Conservation (phyloP, 2,329 filamentous ascomycete species). For the Graphilbum sp. region DNA sequence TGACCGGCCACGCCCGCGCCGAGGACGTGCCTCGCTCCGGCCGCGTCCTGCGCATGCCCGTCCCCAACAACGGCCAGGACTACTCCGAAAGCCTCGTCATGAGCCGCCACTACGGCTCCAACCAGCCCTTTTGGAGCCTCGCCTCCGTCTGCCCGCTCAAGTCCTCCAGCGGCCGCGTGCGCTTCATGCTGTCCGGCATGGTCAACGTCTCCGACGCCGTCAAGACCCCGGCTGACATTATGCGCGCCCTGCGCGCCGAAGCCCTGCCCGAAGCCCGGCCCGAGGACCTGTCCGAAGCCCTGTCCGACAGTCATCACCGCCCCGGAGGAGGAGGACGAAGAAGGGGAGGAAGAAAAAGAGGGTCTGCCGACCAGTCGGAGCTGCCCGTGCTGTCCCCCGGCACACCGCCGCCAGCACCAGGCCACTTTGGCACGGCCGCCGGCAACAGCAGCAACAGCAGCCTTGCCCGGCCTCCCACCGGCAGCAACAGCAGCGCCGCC, state of each 20-base stretch:
- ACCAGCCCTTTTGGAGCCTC: conserved; percentile 38
- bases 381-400: too few relatives aligned
- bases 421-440: too few relatives aligned
- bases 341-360: too few relatives aligned
- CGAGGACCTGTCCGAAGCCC: background rate
- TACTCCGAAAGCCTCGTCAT: conserved; percentile 23
- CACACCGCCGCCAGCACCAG: too few relatives aligned
- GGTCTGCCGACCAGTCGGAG: too few relatives aligned
- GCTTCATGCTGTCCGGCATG: conserved; percentile 38
- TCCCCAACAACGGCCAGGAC: conserved; percentile 21
- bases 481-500: too few relatives aligned
- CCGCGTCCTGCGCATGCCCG: conserved; percentile 27
- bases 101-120: conserved; percentile 28
- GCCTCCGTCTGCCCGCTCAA: conserved; percentile 35
- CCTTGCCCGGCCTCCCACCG: too few relatives aligned
- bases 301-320: background rate
- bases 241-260: conserved; percentile 29
- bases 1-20: conserved; percentile 28
- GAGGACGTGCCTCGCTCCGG: conserved; percentile 32
- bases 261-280: conserved; percentile 3
- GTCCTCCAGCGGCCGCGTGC: conserved; percentile 27
- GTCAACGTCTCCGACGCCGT: conserved; percentile 40
- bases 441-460: too few relatives aligned
- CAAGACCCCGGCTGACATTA: conserved; percentile 30
- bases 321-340: background rate